phyloP scores from a whole-genome alignment of 2,329 filamentous ascomycete genomes.

The Lecanoromycetidae sp. region DNA sequence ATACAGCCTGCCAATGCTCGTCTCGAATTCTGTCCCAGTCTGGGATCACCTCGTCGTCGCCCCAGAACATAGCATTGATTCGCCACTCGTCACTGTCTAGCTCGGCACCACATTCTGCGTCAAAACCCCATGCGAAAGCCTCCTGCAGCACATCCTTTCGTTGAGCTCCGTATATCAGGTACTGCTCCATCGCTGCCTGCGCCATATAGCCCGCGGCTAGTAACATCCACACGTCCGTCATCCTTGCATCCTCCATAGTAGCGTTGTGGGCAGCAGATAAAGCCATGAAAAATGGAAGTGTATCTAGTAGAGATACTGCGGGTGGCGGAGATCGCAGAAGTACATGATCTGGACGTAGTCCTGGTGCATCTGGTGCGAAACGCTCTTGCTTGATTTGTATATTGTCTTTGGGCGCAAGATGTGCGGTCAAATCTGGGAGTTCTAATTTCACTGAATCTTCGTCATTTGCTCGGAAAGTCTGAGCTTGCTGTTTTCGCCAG shows the following conservation, averaged over 20 bases:
- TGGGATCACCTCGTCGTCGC: constrained; percentile 23
- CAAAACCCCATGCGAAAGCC: constrained; percentile 36
- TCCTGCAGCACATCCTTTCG: constrained; percentile 29
- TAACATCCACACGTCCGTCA: constrained; percentile 33
- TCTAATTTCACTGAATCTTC: background rate
- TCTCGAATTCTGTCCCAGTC: constrained; percentile 28
- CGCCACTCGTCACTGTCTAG: constrained; percentile 20
- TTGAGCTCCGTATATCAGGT: constrained; percentile 29
- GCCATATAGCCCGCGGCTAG: constrained; percentile 38
- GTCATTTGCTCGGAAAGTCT: background rate
- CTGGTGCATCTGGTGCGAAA: background rate
- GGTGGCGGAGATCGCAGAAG: background rate
- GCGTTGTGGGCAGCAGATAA: constrained; percentile 32
- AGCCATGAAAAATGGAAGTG: constrained; percentile 38
- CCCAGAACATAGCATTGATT: constrained; percentile 29
- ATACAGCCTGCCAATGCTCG: constrained; percentile 24
- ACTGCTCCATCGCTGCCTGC: constrained; percentile 40
- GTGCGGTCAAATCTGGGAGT: background rate
- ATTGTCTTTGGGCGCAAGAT: background rate
- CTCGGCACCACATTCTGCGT: constrained; percentile 18
- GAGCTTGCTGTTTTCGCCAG: constrained; percentile 1
- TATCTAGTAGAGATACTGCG: constrained; percentile 27
- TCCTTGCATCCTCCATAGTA: constrained; percentile 24
- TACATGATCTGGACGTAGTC: background rate
- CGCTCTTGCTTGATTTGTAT: background rate